Percentiles rank a stretch among this genome's conserved stretches.
These are phyloP conservation scores for Solanum clarkiae DNA, from an alignment of 257 asterid genomes.

Conservation along the genomic window DNA sequence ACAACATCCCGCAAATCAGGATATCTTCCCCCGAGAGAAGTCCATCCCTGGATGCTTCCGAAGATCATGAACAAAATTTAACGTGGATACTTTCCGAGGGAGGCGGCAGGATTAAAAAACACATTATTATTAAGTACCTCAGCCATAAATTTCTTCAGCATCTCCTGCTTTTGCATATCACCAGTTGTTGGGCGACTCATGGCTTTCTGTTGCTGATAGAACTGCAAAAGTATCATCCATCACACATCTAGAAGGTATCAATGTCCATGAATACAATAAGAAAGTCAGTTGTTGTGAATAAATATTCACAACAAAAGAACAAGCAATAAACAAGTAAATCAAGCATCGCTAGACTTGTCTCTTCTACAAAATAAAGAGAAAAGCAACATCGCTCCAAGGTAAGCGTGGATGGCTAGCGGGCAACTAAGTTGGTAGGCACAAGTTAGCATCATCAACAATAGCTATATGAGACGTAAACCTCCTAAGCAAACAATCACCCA, in stretches of 20 bases:
- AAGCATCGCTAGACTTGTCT: background rate
- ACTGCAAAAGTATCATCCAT: constrained; percentile 12
- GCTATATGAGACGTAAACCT: background rate
- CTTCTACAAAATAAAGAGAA: background rate
- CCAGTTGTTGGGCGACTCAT: constrained; percentile 62
- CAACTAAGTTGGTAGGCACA: background rate
- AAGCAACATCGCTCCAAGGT: background rate
- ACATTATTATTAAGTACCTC: constrained; percentile 21
- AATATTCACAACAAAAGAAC: background rate
- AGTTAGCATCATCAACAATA: background rate
- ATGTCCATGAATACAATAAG: background rate
- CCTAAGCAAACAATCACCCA: background rate
- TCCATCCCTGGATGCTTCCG: constrained; percentile 75
- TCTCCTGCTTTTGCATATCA: constrained; percentile 61
- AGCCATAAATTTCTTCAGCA: constrained; percentile 62
- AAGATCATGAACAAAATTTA: background rate
- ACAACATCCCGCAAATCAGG: constrained; percentile 9
- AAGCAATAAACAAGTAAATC: background rate
- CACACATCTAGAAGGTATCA: background rate
- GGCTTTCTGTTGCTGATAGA: constrained; percentile 52
- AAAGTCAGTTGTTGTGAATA: background rate
- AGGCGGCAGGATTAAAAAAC: background rate
- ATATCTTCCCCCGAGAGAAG: constrained; percentile 39
- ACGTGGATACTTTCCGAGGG: background rate
- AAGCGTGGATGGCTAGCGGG: background rate